phyloP scores from a whole-genome alignment of 345 rosid species.

The Populus simonii region DNA sequence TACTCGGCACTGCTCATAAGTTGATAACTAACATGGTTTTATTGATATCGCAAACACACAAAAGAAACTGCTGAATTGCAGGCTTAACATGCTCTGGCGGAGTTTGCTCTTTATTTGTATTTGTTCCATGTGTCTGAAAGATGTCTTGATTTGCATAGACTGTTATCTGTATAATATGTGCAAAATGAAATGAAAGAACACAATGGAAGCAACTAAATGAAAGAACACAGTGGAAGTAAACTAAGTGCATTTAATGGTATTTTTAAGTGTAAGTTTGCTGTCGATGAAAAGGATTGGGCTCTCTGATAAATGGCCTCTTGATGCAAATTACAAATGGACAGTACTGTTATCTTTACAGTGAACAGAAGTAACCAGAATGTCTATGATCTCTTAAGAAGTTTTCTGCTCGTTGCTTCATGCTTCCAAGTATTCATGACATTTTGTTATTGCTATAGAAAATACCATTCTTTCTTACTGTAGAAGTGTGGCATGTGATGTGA shows the following conservation, averaged over 20 bases:
- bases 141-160: background rate
- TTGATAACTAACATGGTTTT: conserved; percentile 1
- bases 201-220: background rate
- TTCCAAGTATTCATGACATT: background rate
- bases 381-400: background rate
- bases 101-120: background rate
- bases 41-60: background rate
- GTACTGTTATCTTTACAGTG: background rate
- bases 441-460: background rate
- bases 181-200: background rate
- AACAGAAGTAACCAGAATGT: background rate
- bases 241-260: background rate
- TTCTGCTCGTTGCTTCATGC: background rate
- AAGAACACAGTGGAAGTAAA: background rate
- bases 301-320: background rate
- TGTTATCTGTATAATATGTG: background rate
- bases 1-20: background rate
- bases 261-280: background rate
- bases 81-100: background rate
- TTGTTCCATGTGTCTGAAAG: background rate
- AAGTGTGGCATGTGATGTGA: conserved; percentile 1
- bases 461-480: background rate
- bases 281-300: background rate
- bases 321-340: background rate
- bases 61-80: too few relatives aligned